Percentiles rank a stretch among this genome's conserved stretches.
These are phyloP conservation scores for Agaricales sp. DNA, from an alignment of 1,284 basidiomycete genomes.

Conservation along the genomic window DNA sequence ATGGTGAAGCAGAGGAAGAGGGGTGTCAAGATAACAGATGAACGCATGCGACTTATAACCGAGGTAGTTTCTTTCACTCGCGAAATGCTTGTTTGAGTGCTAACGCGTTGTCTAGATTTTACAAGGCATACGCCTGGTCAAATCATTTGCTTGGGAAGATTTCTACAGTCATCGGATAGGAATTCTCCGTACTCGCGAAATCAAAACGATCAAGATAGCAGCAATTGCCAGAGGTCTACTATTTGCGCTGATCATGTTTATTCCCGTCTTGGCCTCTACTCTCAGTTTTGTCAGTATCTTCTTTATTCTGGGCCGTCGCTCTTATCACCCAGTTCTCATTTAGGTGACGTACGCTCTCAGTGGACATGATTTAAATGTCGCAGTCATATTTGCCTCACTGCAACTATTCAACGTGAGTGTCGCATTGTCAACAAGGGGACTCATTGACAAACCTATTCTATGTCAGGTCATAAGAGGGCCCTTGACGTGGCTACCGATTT, in stretches of 20 bases:
- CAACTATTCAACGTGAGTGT: slow-evolving; percentile 59
- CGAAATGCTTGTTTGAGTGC: no score
- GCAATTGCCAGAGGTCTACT: slow-evolving; percentile 13
- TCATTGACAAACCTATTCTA: slow-evolving; percentile 1
- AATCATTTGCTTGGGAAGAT: slow-evolving; percentile 50
- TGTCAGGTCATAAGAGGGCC: slow-evolving; percentile 53
- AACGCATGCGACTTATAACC: slow-evolving; percentile 41
- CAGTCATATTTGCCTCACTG: slow-evolving; percentile 65
- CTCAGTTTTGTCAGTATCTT: slow-evolving; percentile 39
- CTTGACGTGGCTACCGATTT: slow-evolving; percentile 42
- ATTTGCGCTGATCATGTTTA: slow-evolving; percentile 40
- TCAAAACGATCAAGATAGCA: slow-evolving; percentile 25
- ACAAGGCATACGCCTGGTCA: slow-evolving; percentile 54
- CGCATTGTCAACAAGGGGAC: background rate
- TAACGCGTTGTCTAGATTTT: no score
- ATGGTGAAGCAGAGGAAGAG: slow-evolving; percentile 60
- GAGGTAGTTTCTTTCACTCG: no score
- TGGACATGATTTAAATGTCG: slow-evolving; percentile 56
- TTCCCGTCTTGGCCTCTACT: slow-evolving; percentile 48
- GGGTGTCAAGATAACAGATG: slow-evolving; percentile 67
- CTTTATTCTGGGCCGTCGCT: background rate
- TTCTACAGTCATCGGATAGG: slow-evolving; percentile 49
- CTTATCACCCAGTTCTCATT: background rate
- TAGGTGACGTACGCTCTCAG: slow-evolving; percentile 63
- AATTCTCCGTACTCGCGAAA: slow-evolving; percentile 28